A percentile compares a stretch with the other conserved stretches of the same genome.
These are phyloP conservation scores for Allomyces macrogynus DNA, from an alignment of 192 early-diverging fungal genomes.

Conservation along the genomic window DNA sequence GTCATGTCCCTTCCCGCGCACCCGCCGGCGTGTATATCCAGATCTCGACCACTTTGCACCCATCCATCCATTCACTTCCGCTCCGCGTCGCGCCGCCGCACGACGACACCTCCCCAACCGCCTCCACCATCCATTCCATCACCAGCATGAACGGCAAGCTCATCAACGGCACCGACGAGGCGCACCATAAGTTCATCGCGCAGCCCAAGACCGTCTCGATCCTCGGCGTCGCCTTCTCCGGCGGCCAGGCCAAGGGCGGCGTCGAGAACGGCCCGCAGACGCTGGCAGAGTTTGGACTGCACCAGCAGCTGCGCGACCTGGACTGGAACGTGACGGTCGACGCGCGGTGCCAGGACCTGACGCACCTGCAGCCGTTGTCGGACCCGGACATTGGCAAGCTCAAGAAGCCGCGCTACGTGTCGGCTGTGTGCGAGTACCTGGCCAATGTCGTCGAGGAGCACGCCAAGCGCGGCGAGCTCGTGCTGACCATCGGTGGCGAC, in stretches of 20 bases:
- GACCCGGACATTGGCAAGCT: constrained; percentile 60
- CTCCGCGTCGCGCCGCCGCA: too few relatives aligned
- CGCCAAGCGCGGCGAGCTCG: constrained; percentile 48
- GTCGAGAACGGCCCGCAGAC: constrained; percentile 72
- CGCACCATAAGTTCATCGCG: constrained; percentile 30
- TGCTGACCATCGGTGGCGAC: constrained; percentile 84
- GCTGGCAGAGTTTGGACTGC: constrained; percentile 63
- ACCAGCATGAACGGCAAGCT: too few relatives aligned
- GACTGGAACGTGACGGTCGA: constrained; percentile 62
- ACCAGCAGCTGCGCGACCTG: constrained; percentile 60
- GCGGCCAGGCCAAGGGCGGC: constrained; percentile 57
- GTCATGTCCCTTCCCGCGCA: too few relatives aligned
- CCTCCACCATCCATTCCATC: too few relatives aligned
- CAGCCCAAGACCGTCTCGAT: constrained; percentile 39
- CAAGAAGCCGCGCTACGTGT: constrained; percentile 70
- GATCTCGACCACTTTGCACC: too few relatives aligned
- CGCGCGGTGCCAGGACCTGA: constrained; percentile 45
- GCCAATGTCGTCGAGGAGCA: constrained; percentile 37
- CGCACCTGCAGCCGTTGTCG: constrained; percentile 35
- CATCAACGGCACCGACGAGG: not conserved
- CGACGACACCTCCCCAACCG: too few relatives aligned
- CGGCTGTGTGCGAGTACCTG: constrained; percentile 48
- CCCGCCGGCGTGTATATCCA: too few relatives aligned
- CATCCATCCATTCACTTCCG: too few relatives aligned
- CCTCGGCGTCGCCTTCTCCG: constrained; percentile 52